These are phyloP conservation scores for Aureobasidium leucospermi DNA, from an alignment of 2,329 filamentous ascomycete genomes.

Conservation along the genomic window DNA sequence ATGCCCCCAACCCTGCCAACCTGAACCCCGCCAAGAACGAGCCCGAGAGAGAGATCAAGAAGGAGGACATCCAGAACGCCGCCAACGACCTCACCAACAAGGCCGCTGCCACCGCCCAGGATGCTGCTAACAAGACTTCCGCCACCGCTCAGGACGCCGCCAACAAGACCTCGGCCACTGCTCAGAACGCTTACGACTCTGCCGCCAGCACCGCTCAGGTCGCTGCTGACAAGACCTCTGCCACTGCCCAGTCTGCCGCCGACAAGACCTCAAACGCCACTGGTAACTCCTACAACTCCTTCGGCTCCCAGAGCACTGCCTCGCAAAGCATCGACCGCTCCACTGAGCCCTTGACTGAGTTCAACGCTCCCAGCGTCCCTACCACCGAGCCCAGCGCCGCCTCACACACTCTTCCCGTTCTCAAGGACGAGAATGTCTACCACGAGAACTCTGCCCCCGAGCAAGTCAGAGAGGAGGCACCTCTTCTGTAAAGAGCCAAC, in stretches of 20 bases:
- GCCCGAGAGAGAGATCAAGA: slow-evolving; percentile 15
- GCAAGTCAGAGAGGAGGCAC: slow-evolving; percentile 8
- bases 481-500: not conserved
- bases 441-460: slow-evolving; percentile 10
- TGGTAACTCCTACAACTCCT: slow-evolving; percentile 2
- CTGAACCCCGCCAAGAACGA: slow-evolving; percentile 16
- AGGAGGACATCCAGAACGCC: slow-evolving; percentile 19
- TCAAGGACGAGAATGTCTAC: not conserved
- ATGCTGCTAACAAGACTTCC: slow-evolving; percentile 5
- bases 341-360: not conserved
- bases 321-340: not conserved
- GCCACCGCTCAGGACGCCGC: slow-evolving; percentile 13
- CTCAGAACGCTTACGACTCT: not conserved
- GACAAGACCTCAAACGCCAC: slow-evolving; percentile 15
- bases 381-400: slow-evolving; percentile 11
- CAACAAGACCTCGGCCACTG: not conserved
- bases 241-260: not conserved
- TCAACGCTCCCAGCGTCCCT: slow-evolving; percentile 1
- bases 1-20: slow-evolving; percentile 18
- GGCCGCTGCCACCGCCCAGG: slow-evolving; percentile 4
- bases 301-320: not conserved
- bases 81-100: slow-evolving; percentile 15
- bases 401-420: slow-evolving; percentile 9
- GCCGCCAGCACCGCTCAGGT: slow-evolving; percentile 14
- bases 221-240: not conserved